Conservation (phyloP, 345 rosid species). For the Gossypium arboreum region DNA sequence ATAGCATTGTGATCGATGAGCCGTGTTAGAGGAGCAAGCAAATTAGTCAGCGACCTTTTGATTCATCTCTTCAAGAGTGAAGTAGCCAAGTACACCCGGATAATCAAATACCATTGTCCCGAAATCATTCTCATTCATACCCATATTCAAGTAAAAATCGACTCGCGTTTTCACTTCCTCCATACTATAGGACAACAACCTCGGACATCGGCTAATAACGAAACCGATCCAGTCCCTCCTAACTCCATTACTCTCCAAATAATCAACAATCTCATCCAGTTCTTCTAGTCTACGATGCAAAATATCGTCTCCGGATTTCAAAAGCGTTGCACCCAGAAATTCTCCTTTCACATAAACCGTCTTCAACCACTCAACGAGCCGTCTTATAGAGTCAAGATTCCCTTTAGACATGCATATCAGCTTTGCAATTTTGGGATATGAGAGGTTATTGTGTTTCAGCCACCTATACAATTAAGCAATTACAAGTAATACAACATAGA, state of each 20-base stretch:
- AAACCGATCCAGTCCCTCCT: constrained; percentile 87
- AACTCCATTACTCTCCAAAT: constrained; percentile 69
- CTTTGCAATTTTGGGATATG: constrained; percentile 76
- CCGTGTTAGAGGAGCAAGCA: background rate
- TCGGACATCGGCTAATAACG: constrained; percentile 73
- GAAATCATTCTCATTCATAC: constrained; percentile 77
- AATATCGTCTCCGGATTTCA: constrained; percentile 57
- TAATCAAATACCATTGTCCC: constrained; percentile 89
- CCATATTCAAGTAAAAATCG: constrained; percentile 64
- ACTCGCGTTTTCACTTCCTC: constrained; percentile 66
- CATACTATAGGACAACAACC: constrained; percentile 51
- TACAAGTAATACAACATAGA: constrained; percentile 12
- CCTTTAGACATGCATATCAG: constrained; percentile 66
- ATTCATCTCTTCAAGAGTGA: constrained; percentile 73
- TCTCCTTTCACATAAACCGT: constrained; percentile 70
- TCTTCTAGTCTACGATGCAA: constrained; percentile 48
- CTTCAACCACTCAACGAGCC: constrained; percentile 65
- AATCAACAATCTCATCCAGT: constrained; percentile 59
- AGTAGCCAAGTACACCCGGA: constrained; percentile 68
- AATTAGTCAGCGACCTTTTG: constrained; percentile 48
- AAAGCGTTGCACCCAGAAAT: constrained; percentile 59
- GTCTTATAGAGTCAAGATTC: constrained; percentile 54
- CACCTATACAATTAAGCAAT: constrained; percentile 49
- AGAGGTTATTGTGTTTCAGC: constrained; percentile 77
- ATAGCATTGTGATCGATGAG: background rate